These are phyloP conservation scores for Sphaerulina vaccinii DNA, from an alignment of 2,329 filamentous ascomycete species.

Conservation along the genomic window DNA sequence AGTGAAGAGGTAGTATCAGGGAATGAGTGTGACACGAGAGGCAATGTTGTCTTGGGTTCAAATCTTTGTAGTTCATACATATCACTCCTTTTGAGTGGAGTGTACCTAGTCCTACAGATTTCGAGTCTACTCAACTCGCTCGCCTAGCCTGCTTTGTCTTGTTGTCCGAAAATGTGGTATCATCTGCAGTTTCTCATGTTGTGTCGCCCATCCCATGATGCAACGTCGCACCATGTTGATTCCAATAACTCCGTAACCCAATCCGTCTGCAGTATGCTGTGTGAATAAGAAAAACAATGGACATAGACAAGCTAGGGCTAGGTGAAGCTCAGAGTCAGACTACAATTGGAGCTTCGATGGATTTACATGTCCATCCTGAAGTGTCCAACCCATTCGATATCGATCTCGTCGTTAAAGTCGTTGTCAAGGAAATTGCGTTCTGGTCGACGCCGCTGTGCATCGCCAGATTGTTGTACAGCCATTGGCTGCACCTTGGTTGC, in stretches of 20 bases:
- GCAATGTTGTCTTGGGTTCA: not conserved
- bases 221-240: conserved; percentile 15
- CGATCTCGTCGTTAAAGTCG: conserved; percentile 19
- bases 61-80: conserved; percentile 11
- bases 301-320: conserved; percentile 14
- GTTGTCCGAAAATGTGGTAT: conserved; percentile 20
- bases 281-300: conserved; percentile 20
- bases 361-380: conserved; percentile 60
- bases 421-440: conserved; percentile 39
- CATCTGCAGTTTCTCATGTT: conserved; percentile 25
- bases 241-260: conserved; percentile 15
- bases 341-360: conserved; percentile 16
- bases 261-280: conserved; percentile 21
- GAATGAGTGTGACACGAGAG: not conserved
- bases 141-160: conserved; percentile 19
- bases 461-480: conserved; percentile 12
- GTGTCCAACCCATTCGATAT: conserved; percentile 55
- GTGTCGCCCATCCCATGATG: conserved; percentile 10
- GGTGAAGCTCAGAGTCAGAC: not conserved
- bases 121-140: not conserved
- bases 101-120: conserved; percentile 15
- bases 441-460: conserved; percentile 27
- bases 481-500: conserved; percentile 23
- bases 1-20: not conserved
- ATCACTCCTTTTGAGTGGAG: conserved; percentile 13